These are phyloP conservation scores for Macrophomina pseudophaseolina DNA, from an alignment of 2,329 filamentous ascomycete genomes.

Conservation along the genomic window DNA sequence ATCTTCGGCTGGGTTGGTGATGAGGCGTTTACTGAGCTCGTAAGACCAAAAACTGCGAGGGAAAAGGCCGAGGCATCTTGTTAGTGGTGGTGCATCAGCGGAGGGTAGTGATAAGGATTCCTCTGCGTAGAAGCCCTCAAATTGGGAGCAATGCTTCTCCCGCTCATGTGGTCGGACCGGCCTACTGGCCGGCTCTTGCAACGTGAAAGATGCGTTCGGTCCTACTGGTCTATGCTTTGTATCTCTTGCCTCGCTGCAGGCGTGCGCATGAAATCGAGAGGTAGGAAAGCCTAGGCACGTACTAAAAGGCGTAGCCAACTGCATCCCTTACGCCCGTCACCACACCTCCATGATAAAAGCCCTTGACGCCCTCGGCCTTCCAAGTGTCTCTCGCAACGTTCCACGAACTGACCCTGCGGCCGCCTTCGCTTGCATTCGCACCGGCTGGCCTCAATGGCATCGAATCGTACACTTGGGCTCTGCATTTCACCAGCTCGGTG, in stretches of 20 bases:
- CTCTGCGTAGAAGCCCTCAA: too few relatives aligned
- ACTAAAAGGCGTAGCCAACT: conserved; percentile 96
- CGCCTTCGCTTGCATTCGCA: conserved; percentile 33
- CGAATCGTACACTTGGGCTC: conserved; percentile 68
- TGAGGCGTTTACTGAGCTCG: conserved; percentile 68
- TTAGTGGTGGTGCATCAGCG: background rate
- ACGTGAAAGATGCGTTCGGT: too few relatives aligned
- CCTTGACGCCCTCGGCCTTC: conserved; percentile 64
- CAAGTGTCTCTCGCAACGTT: conserved; percentile 67
- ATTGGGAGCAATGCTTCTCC: too few relatives aligned
- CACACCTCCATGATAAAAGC: conserved; percentile 79
- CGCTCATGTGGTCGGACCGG: too few relatives aligned
- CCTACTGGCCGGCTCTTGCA: too few relatives aligned
- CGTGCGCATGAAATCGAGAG: too few relatives aligned
- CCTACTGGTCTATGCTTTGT: background rate
- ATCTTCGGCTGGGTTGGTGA: conserved; percentile 48
- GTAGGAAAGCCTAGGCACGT: conserved; percentile 36
- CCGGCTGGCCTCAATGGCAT: conserved; percentile 26
- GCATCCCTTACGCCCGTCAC: conserved; percentile 85
- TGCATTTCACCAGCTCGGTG: conserved; percentile 89
- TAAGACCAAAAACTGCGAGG: conserved; percentile 80
- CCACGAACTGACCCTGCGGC: conserved; percentile 58
- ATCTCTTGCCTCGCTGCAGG: background rate
- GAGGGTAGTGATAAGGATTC: too few relatives aligned
- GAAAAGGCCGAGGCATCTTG: too few relatives aligned